Evolutionary conservation across 2,329 filamentous ascomycete genomes (phyloP), one percentile per base, ranked within the genome.

Genomic region (Chalaropsis thielavioides): DNA sequence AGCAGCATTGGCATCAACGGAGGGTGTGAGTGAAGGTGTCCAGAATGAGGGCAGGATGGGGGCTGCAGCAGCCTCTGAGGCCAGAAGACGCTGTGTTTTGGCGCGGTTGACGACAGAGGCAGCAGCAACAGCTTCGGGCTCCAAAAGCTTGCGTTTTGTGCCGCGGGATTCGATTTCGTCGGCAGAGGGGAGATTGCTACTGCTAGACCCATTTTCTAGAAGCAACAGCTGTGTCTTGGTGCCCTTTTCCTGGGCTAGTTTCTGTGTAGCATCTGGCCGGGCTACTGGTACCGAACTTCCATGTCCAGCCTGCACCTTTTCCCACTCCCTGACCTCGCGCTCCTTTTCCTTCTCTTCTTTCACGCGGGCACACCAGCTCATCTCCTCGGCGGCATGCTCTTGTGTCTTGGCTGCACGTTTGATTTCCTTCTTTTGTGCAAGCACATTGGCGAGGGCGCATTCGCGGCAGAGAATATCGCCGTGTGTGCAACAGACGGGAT

Each of bases 381-480:
- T 81, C 38, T 81, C 77, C 69, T 86, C 24, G 2, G 40, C 58
- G n/a, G 51, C 65, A 17, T 27, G 49, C n/a, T 64, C 84, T 22
- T 82, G 79, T 24, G 82, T 80, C 69, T 83, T 87, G 67, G 90
- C 89, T 1, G 89, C 72, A 0, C 94, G 83, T 73, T 91, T 94
- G 69, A 95, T 92, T 72, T 97, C 94, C 76, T 92, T 89, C 70
- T 90, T 87, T 75, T 99, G 92, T 0, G 90, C 83, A 0, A 97
- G 80, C n/a, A 99, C 85, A 71, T 97, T 96, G 69, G 80, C 86
- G 63, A 97, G 83, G 8, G 91, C 92, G 76, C 92, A 99, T 77
- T 97, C 94, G 70, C 90, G 86, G 74, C 92, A 99, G 77, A 97
- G 97, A 15, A 99, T 80, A 74, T 97, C 92, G 68, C 92, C 92